Evolutionary conservation across 805 yeast genomes (phyloP), one percentile per base, ranked within the genome.

Genomic region (Sungouiozyma intestinalis): DNA sequence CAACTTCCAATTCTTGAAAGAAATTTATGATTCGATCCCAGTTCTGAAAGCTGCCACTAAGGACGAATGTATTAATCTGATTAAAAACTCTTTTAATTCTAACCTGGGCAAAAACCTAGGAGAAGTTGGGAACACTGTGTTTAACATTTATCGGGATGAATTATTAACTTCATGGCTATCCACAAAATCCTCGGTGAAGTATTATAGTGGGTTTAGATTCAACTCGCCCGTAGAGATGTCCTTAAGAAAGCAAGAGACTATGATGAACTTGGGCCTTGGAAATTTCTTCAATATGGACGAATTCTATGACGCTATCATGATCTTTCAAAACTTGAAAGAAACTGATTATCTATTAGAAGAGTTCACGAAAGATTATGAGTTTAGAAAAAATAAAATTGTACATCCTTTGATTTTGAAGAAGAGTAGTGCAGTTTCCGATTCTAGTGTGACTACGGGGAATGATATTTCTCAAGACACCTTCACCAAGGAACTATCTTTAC

Each of bases 171-270:
- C 62, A 1, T 73, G 87, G 55, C 74, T 81, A 40, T 66, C 70
- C 14, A 67, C 69, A 33, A 85, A 94, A 90, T 68, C 70, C 31
- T 47, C 58, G 2, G 65, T 66, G 48, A 77, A 73, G 45, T 53
- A 64, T 5, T 41, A 41, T 19, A 55, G 64, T 7, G 71, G 72
- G 44, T 64, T 76, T 58, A 79, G 82, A 52, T 73, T 90, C 49
- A 88, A 88, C 58, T 84, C 96, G 0, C 84, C 95, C 0, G 84
- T 88, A 4, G 97, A 90, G 59, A 61, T 75, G 6, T 76, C 94
- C 5, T 67, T 86, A 55, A 70, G 97, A 52, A 77, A 76, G 36
- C 70, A 79, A 39, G 65, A 69, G 6, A 74, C 72, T 40, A 65
- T 66, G 4, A 55, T 58, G n/a, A 50, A 71, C 3, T 62, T 66